phyloP scores from a whole-genome alignment of 2,329 filamentous ascomycete species.

The Amauroascus niger region DNA sequence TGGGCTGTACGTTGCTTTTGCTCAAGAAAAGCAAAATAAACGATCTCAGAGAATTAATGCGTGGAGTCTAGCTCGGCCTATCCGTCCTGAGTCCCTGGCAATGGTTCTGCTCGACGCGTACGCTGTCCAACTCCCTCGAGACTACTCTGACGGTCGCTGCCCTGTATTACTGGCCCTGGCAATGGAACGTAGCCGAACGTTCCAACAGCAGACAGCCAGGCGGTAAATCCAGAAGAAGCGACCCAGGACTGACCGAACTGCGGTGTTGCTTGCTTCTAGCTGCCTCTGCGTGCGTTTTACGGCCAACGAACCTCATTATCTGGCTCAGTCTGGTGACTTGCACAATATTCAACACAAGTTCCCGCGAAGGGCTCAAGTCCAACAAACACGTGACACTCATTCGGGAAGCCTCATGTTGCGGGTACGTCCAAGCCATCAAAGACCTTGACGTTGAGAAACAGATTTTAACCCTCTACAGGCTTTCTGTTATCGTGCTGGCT shows the following conservation, averaged over 20 bases:
- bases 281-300: constrained; percentile 70
- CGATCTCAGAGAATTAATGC: constrained; percentile 16
- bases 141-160: constrained; percentile 75
- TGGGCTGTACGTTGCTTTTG: constrained; percentile 49
- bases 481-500: constrained; percentile 53
- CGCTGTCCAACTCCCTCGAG: constrained; percentile 89
- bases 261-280: constrained; percentile 62
- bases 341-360: constrained; percentile 34
- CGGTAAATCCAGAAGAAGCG: background rate
- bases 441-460: background rate
- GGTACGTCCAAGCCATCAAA: constrained; percentile 24
- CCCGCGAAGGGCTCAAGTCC: background rate
- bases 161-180: constrained; percentile 80
- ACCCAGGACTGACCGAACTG: constrained; percentile 34
- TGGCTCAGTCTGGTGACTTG: constrained; percentile 61
- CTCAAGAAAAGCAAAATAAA: background rate
- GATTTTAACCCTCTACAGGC: constrained; percentile 5
- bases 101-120: constrained; percentile 89
- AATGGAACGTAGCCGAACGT: constrained; percentile 35
- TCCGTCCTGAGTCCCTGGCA: constrained; percentile 78
- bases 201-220: background rate
- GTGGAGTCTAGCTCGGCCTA: constrained; percentile 56
- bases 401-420: constrained; percentile 56
- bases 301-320: constrained; percentile 80
- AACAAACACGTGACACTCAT: constrained; percentile 41